A percentile compares a stretch with the other conserved stretches of the same genome.
Conservation (phyloP, 2,329 filamentous ascomycete species). For the Cercospora sp. region DNA sequence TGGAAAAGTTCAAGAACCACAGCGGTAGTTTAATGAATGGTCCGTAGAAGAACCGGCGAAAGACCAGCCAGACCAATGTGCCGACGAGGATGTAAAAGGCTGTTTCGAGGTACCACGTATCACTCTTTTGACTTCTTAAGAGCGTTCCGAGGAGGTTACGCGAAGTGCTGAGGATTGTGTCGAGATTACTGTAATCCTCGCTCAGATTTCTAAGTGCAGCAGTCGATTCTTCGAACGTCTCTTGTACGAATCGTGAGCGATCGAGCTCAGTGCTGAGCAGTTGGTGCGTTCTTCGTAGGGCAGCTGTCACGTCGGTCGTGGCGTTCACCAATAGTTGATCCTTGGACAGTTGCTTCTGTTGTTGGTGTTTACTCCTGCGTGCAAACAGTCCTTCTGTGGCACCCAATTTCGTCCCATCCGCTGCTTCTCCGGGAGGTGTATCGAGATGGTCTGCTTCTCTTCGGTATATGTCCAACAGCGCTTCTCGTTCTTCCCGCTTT, state of each 20-base stretch:
- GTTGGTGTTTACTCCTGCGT: conserved; percentile 32
- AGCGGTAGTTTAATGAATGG: conserved; percentile 78
- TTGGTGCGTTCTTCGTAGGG: conserved; percentile 80
- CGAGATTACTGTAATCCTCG: conserved; percentile 77
- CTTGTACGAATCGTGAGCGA: conserved; percentile 83
- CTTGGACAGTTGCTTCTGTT: conserved; percentile 59
- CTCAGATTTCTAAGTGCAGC: conserved; percentile 77
- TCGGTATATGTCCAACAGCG: conserved; percentile 25
- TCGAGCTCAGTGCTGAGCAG: conserved; percentile 82
- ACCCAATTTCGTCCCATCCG: conserved; percentile 30
- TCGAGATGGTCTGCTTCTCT: conserved; percentile 44
- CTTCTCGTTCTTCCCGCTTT: conserved; percentile 71
- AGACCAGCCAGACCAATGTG: conserved; percentile 83
- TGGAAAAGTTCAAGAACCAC: conserved; percentile 29
- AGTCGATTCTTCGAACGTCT: conserved; percentile 81
- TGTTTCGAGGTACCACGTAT: conserved; percentile 96
- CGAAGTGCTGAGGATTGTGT: conserved; percentile 72
- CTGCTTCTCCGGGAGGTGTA: conserved; percentile 22
- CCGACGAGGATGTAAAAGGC: conserved; percentile 77
- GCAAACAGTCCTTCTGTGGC: conserved; percentile 42
- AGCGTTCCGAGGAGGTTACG: conserved; percentile 74
- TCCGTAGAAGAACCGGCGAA: conserved; percentile 80
- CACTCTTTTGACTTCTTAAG: conserved; percentile 85
- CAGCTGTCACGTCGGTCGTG: conserved; percentile 78
- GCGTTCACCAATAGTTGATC: conserved; percentile 73